Base-by-base conservation (phyloP, 2,329 filamentous ascomycete species). In the Alternaria arborescens region DNA sequence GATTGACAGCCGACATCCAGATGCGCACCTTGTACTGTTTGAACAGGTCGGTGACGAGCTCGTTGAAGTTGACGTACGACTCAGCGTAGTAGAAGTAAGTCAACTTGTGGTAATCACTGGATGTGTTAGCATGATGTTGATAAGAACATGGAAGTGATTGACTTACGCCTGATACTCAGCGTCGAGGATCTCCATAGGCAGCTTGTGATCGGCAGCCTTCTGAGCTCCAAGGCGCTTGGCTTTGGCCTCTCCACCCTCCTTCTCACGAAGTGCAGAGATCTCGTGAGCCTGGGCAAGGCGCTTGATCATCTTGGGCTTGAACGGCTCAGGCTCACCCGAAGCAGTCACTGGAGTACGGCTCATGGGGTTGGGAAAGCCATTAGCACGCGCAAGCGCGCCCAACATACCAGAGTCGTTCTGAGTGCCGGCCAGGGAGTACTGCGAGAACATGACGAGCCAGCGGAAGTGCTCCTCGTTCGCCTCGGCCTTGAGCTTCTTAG, bases 81-180 rank as follows among this genome's bases (percentile, higher is more conserved):
- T 97, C 94, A 55, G 95, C 94, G 77, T 97, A 99, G 81, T 98
- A 99, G 82, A 97, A 99, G 80, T 98, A 98, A 0, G 96, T 99
- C 57, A 99, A 83, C 78, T 99, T 99, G 82, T 98, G 97, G 89
- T 93, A 97, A 78, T 99, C 95, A 89, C 94, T 97, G 70, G 64
- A 51, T 38, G 10, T 18, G 26, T 48, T 71, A 61, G 71, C 54
- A 30, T 41, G 8, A 20, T 16, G 32, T 6, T 14, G 65, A 78
- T 62, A 79, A 72, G 62, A 51, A 50, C 11, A 6, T 26, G 22
- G 41, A 42, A 12, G 36, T 10, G 4, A 12, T 34, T n/a, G 26
- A 85, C 92, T 87, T 84, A 97, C 94, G 97, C 96, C 76, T 99
- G 95, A 76, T 97, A 99, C 77, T 99, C 95, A 5, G 95, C 95